phyloP scores from a whole-genome alignment of 495 filamentous ascomycete species.

The Xylaria scruposa region DNA sequence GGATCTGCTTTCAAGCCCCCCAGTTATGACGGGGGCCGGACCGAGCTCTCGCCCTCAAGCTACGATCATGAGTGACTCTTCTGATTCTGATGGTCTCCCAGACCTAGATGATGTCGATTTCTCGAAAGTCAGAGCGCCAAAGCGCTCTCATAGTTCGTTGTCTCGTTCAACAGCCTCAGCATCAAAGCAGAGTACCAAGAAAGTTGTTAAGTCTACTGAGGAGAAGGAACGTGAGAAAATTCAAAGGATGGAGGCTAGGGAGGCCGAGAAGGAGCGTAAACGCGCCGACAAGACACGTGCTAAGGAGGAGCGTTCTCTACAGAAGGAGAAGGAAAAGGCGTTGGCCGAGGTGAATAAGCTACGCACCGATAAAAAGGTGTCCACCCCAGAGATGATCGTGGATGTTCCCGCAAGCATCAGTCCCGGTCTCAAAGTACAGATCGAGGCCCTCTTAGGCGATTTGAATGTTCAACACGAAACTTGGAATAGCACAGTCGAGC shows the following conservation, averaged over 20 bases:
- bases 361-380: slow-evolving; percentile 77
- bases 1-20: slow-evolving; percentile 19
- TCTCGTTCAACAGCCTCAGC: slow-evolving; percentile 30
- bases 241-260: slow-evolving; percentile 50
- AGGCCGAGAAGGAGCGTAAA: slow-evolving; percentile 63
- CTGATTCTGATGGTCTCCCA: slow-evolving; percentile 49
- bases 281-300: slow-evolving; percentile 57
- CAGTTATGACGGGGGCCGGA: slow-evolving; percentile 8
- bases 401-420: slow-evolving; percentile 68
- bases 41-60: neutral
- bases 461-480: slow-evolving; percentile 48
- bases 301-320: slow-evolving; percentile 64
- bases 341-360: slow-evolving; percentile 77
- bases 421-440: slow-evolving; percentile 59
- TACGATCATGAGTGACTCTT: slow-evolving; percentile 33
- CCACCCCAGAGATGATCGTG: slow-evolving; percentile 83
- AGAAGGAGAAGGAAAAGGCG: slow-evolving; percentile 72
- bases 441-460: slow-evolving; percentile 60
- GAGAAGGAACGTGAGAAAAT: slow-evolving; percentile 46
- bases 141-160: slow-evolving; percentile 24
- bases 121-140: slow-evolving; percentile 30
- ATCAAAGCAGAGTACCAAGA: slow-evolving; percentile 24
- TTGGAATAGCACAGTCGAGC: slow-evolving; percentile 57
- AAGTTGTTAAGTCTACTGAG: slow-evolving; percentile 39
- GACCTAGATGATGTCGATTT: slow-evolving; percentile 45